Conservation (phyloP, 305 asterid species). For the Fraxinus latifolia region DNA sequence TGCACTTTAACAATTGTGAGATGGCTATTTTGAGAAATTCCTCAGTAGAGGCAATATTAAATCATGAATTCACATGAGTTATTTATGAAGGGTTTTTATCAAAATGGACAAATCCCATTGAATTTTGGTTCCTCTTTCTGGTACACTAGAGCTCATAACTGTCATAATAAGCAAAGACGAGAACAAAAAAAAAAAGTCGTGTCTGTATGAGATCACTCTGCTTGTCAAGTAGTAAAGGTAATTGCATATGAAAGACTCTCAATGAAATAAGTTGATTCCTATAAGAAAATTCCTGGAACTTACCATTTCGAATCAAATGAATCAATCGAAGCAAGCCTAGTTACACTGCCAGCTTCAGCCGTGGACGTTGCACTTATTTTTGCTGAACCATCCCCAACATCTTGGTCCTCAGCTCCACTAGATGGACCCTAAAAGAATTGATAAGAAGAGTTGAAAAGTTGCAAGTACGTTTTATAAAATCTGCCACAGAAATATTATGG, state of each 20-base stretch:
- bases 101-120: neutral
- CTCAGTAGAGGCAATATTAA: neutral
- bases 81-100: neutral
- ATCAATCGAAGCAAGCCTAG: slow-evolving; percentile 93
- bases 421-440: slow-evolving; percentile 43
- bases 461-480: neutral
- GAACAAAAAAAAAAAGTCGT: neutral
- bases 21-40: neutral
- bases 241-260: neutral
- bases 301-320: slow-evolving; percentile 97
- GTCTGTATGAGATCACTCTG: neutral
- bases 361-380: slow-evolving; percentile 41
- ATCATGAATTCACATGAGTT: neutral
- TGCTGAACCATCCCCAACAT: slow-evolving; percentile 60
- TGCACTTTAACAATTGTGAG: neutral
- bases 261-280: neutral
- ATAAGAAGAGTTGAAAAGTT: neutral
- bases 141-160: neutral
- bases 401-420: slow-evolving; percentile 60
- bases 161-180: neutral
- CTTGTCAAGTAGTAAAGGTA: neutral
- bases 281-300: neutral
- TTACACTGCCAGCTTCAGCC: slow-evolving; percentile 72
- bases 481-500: neutral
- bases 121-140: neutral